These are phyloP conservation scores for Jatropha curcas DNA, from an alignment of 345 rosid genomes.

Conservation along the genomic window DNA sequence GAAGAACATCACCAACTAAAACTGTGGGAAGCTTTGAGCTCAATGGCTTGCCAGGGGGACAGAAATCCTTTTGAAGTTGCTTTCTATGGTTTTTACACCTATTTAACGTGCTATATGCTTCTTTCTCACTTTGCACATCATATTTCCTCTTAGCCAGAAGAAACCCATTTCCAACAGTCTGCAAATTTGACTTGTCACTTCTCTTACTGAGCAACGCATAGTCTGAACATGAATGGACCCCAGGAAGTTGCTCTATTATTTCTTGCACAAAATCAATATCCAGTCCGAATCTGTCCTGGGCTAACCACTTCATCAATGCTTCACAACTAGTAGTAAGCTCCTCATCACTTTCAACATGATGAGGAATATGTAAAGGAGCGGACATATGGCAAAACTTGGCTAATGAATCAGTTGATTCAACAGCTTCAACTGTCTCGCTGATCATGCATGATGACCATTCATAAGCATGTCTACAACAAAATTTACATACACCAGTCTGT, in stretches of 20 bases:
- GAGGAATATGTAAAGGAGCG: conserved; percentile 3
- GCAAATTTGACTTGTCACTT: conserved; percentile 15
- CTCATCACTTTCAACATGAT: conserved; percentile 18
- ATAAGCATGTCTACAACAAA: conserved; percentile 32
- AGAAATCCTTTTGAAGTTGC: conserved; percentile 13
- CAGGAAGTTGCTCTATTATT: conserved; percentile 39
- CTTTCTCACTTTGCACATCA: conserved; percentile 24
- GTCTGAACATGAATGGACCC: conserved; percentile 24
- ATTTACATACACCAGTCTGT: conserved; percentile 29
- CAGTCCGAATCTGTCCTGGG: conserved; percentile 41
- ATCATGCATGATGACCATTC: conserved; percentile 22
- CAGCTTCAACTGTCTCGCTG: conserved; percentile 8
- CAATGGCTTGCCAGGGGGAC: conserved; percentile 32
- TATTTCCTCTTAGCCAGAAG: conserved; percentile 26
- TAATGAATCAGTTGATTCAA: conserved; percentile 19
- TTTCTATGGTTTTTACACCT: conserved; percentile 14
- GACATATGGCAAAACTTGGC: conserved; percentile 34
- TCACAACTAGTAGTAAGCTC: conserved; percentile 29
- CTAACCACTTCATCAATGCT: conserved; percentile 35
- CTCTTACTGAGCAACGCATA: conserved; percentile 29
- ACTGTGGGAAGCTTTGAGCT: conserved; percentile 32
- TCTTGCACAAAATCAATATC: conserved; percentile 43
- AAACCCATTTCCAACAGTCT: conserved; percentile 33
- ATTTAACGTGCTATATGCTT: conserved; percentile 4
- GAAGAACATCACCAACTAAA: conserved; percentile 38